Conservation (phyloP, 768 basidiomycete genomes). For the Galerina sulciceps region DNA sequence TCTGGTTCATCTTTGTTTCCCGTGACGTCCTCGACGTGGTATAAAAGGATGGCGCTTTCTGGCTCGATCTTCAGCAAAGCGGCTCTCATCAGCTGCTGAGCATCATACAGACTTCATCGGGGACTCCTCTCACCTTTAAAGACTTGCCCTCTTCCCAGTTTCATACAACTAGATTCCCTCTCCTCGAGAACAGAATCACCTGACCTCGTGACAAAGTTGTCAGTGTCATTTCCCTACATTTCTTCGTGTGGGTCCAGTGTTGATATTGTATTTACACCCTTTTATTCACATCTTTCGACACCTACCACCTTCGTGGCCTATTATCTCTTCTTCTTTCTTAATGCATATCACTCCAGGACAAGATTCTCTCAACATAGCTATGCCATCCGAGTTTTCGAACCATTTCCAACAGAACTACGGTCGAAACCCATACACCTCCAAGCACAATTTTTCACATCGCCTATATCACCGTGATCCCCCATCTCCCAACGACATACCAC, state of each 20-base stretch:
- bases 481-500: neutral
- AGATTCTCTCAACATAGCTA: neutral
- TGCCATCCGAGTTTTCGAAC: neutral
- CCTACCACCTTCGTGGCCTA: neutral
- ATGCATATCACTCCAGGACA: neutral
- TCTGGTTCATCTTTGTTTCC: neutral
- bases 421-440: neutral
- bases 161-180: neutral
- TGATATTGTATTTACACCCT: neutral
- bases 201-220: neutral
- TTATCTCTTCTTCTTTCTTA: neutral
- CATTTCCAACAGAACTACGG: neutral
- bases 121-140: neutral
- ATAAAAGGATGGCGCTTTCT: conserved; percentile 6
- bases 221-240: neutral
- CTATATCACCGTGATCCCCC: neutral
- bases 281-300: neutral
- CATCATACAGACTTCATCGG: neutral
- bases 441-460: neutral
- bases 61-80: conserved; percentile 1
- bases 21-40: neutral
- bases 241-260: conserved; percentile 6
- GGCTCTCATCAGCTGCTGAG: neutral
- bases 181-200: neutral
- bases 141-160: neutral